Base-by-base conservation (phyloP, 192 early-diverging fungal genomes). In the Gonapodya sp. region DNA sequence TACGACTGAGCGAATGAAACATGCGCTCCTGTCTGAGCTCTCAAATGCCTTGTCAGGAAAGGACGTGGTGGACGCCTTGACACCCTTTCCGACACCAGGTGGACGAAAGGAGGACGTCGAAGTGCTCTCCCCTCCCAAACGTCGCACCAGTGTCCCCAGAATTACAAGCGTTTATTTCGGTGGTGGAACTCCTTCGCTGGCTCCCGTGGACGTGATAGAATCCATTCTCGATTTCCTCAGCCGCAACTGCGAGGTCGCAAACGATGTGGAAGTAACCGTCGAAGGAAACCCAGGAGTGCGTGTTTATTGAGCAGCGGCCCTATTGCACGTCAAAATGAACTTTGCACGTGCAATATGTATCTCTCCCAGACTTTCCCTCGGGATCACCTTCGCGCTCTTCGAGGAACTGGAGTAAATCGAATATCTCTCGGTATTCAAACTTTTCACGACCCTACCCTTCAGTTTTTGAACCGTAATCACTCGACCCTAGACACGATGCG, bases 171-270 rank as follows among this genome's bases (percentile, higher is more conserved):
- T 87, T 32, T 88, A 89, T 80, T 89, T 91, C 86, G 89, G 89
- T 81, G 89, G 89, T 34, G 89, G 89, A 36, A 89, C 89, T 34
- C 89, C 89, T 16, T 85, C 84, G 73, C 82, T 90, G n/a, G 84
- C 87, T n/a, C 85, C 85, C 0, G 46, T 31, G 18, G 18, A 82
- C 36, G 78, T 87, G 31, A 83, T 32, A 1, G 75, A 16, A 14
- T 16, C 18, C 75, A 8, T 77, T 16, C 75, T 77, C 8, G 75
- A 77, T 33, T 32, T 34, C 8, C 30, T 77, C 31, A 2, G 18
- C 31, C 75, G 75, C 75, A 34, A 16, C 8, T 18, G 30, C 75
- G 8, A 31, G 2, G 8, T 34, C 8, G 30, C 34, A 2, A 18
- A 16, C 18, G 75, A 34, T 33, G 30, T 77, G 18, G 75, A 77